Conservation (phyloP, 495 filamentous ascomycete genomes). For the Xylaria grammica region DNA sequence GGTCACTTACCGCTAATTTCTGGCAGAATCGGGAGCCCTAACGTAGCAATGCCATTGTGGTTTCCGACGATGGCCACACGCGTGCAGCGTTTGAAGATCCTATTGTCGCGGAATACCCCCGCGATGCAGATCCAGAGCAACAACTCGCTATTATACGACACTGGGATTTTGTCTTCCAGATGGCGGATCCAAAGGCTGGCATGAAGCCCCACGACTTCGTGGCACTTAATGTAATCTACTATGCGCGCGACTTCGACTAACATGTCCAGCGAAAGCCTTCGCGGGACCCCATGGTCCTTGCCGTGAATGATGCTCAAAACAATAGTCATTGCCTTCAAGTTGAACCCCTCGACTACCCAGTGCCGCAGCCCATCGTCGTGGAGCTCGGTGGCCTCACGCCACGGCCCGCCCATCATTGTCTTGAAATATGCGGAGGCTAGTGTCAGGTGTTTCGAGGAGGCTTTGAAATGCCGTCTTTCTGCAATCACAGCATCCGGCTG, state of each 20-base stretch:
- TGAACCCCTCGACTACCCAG: slow-evolving; percentile 43
- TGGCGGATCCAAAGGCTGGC: slow-evolving; percentile 49
- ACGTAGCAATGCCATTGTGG: background rate
- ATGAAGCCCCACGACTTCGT: slow-evolving; percentile 48
- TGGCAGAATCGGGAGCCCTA: slow-evolving; percentile 3
- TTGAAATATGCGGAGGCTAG: slow-evolving; percentile 56
- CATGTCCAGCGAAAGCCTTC: slow-evolving; percentile 45
- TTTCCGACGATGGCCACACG: background rate
- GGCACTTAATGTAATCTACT: slow-evolving; percentile 57
- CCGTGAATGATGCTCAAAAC: slow-evolving; percentile 59
- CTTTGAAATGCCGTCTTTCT: slow-evolving; percentile 34
- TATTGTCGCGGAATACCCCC: background rate
- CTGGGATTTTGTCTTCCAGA: background rate
- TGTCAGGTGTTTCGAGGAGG: slow-evolving; percentile 58
- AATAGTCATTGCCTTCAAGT: slow-evolving; percentile 51
- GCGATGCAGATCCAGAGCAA: slow-evolving; percentile 5
- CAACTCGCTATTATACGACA: background rate
- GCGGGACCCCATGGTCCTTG: slow-evolving; percentile 45
- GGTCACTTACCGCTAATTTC: background rate
- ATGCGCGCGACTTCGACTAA: slow-evolving; percentile 57
- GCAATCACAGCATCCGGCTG: background rate
- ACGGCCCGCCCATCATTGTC: slow-evolving; percentile 38
- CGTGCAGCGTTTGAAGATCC: background rate
- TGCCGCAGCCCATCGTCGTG: slow-evolving; percentile 49
- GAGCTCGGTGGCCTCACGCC: slow-evolving; percentile 40